Conservation (phyloP, 2,329 filamentous ascomycete genomes). For the Aureobasidium sp. region DNA sequence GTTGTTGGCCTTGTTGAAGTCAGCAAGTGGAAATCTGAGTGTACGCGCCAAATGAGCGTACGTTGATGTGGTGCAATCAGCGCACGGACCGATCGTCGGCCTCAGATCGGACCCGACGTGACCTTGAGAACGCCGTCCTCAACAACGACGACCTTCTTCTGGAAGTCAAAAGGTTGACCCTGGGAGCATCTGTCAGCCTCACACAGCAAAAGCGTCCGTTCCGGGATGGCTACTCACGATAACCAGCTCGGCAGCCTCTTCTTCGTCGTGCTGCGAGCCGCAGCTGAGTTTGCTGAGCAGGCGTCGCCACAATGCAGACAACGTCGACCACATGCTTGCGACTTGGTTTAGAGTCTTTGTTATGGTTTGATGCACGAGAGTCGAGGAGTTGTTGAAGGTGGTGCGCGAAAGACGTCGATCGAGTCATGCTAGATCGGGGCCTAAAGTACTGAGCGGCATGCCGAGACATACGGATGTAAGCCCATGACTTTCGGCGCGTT, state of each 20-base stretch:
- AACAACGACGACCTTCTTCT: not conserved
- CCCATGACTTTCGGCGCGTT: too few species aligned
- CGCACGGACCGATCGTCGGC: too few species aligned
- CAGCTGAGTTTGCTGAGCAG: not conserved
- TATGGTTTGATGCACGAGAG: not conserved
- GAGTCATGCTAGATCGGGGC: slow-evolving; percentile 1
- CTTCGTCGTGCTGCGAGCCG: not conserved
- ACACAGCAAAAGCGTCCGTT: not conserved
- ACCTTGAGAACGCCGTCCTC: not conserved
- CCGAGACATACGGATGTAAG: too few species aligned
- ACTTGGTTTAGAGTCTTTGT: not conserved
- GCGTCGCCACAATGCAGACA: not conserved
- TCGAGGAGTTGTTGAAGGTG: not conserved
- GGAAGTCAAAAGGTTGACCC: not conserved
- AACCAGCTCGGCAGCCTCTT: not conserved
- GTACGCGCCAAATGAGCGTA: too few species aligned
- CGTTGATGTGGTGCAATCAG: too few species aligned
- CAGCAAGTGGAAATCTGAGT: too few species aligned
- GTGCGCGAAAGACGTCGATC: not conserved
- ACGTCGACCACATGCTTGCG: not conserved
- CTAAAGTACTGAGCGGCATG: not conserved
- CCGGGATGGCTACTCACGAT: not conserved
- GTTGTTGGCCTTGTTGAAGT: too few species aligned
- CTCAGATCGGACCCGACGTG: too few species aligned
- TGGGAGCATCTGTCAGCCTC: not conserved